Conservation (phyloP, 306 rosid genomes). For the Canavalia gladiata region DNA sequence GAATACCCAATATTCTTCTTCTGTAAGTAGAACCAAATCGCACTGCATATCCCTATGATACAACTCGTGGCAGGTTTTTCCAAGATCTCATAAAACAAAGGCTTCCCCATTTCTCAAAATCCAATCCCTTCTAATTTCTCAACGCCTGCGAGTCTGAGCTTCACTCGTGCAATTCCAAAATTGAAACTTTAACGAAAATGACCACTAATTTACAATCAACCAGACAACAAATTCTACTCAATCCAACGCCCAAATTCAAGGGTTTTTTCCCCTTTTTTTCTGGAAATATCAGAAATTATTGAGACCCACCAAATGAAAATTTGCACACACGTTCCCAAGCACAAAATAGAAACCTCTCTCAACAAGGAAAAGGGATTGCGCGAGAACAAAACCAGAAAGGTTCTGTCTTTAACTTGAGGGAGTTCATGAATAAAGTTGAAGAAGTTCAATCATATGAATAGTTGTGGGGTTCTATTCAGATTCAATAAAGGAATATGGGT, state of each 20-base stretch:
- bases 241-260: conserved; percentile 42
- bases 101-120: conserved; percentile 78
- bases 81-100: conserved; percentile 88
- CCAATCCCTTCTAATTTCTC: conserved; percentile 33
- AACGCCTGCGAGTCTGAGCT: conserved; percentile 12
- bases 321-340: background rate
- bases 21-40: conserved; percentile 92
- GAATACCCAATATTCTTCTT: conserved; percentile 93
- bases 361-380: conserved; percentile 1
- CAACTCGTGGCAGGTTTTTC: conserved; percentile 93
- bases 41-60: conserved; percentile 84
- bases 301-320: conserved; percentile 40
- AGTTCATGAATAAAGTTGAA: conserved; percentile 40
- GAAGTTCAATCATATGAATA: conserved; percentile 29
- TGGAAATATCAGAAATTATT: conserved; percentile 39
- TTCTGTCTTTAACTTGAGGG: conserved; percentile 32
- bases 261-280: conserved; percentile 8
- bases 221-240: conserved; percentile 23
- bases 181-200: conserved; percentile 29
- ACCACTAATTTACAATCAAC: conserved; percentile 40
- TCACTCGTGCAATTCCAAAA: conserved; percentile 34
- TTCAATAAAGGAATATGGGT: conserved; percentile 11
- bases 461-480: conserved; percentile 28
- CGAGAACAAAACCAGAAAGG: conserved; percentile 41
- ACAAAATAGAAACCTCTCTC: conserved; percentile 11